phyloP scores from a whole-genome alignment of 257 asterid genomes.

The Rhazya stricta region DNA sequence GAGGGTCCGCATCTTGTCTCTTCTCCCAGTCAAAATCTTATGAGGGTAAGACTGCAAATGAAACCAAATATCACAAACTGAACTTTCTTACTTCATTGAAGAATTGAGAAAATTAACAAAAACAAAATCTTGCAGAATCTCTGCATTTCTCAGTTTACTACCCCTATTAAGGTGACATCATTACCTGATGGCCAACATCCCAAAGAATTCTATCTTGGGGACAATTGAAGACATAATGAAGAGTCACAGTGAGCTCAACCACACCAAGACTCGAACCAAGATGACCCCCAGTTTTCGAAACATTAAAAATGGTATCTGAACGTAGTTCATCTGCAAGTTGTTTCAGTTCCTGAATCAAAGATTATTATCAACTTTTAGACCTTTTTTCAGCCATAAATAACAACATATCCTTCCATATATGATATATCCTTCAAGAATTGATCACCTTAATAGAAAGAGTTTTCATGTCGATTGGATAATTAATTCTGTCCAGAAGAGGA shows the following conservation, averaged over 20 bases:
- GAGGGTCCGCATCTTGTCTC: constrained; percentile 72
- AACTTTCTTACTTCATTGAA: constrained; percentile 7
- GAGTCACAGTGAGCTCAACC: constrained; percentile 92
- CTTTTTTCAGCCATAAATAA: not conserved
- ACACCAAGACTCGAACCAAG: constrained; percentile 98
- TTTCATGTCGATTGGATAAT: constrained; percentile 91
- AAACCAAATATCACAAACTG: constrained; percentile 3
- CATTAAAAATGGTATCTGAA: constrained; percentile 87
- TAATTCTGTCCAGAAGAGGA: constrained; percentile 86
- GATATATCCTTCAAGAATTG: not conserved
- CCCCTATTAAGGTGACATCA: not conserved
- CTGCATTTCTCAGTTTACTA: not conserved
- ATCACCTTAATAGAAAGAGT: constrained; percentile 80
- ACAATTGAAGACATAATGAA: constrained; percentile 83
- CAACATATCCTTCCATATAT: no score
- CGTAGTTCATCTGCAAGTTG: constrained; percentile 90
- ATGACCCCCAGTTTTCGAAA: constrained; percentile 97
- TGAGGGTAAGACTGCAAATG: constrained; percentile 82
- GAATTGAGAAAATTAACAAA: not conserved
- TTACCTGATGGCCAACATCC: constrained; percentile 99
- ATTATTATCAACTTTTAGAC: not conserved
- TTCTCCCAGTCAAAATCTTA: constrained; percentile 87
- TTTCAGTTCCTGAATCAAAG: constrained; percentile 63
- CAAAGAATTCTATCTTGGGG: constrained; percentile 90
- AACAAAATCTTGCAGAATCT: not conserved